phyloP scores from a whole-genome alignment of 225 moss, liverwort and hornwort genomes.

The Sphagnum contortum region DNA sequence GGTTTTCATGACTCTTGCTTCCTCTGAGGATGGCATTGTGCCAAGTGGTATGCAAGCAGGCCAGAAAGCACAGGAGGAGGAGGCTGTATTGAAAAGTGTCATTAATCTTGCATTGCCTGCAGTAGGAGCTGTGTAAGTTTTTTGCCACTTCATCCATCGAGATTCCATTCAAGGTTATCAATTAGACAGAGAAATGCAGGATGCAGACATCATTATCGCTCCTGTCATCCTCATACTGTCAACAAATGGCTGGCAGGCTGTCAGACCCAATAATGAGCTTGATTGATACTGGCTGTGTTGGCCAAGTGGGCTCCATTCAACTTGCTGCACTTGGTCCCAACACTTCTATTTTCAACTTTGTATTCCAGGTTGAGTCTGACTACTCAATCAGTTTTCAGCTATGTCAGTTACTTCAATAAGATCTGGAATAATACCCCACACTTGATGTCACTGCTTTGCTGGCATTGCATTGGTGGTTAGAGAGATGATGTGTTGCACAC shows the following conservation, averaged over 20 bases:
- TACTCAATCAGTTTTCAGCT: background rate
- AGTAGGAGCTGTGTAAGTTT: slow-evolving; percentile 64
- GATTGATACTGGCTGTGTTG: slow-evolving; percentile 86
- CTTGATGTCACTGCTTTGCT: no score
- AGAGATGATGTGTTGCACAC: no score
- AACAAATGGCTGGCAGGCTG: slow-evolving; percentile 22
- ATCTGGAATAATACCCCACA: background rate
- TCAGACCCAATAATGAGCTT: slow-evolving; percentile 87
- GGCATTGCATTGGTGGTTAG: no score
- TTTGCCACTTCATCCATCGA: background rate
- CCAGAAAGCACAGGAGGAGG: slow-evolving; percentile 3
- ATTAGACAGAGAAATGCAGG: background rate
- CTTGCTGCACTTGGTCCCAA: slow-evolving; percentile 83
- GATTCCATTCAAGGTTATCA: background rate
- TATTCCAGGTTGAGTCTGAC: slow-evolving; percentile 40
- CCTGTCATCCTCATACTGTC: no score
- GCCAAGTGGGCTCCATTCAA: slow-evolving; percentile 72
- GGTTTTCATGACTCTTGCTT: no score
- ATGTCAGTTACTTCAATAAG: background rate
- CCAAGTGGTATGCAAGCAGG: slow-evolving; percentile 1
- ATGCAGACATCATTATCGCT: background rate
- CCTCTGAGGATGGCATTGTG: no score
- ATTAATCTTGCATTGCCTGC: slow-evolving; percentile 63
- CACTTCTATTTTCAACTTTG: slow-evolving; percentile 74
- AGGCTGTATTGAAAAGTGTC: slow-evolving; percentile 33